Base-by-base conservation (phyloP, 352 stramenopile species). In the Pythium aquatile region DNA sequence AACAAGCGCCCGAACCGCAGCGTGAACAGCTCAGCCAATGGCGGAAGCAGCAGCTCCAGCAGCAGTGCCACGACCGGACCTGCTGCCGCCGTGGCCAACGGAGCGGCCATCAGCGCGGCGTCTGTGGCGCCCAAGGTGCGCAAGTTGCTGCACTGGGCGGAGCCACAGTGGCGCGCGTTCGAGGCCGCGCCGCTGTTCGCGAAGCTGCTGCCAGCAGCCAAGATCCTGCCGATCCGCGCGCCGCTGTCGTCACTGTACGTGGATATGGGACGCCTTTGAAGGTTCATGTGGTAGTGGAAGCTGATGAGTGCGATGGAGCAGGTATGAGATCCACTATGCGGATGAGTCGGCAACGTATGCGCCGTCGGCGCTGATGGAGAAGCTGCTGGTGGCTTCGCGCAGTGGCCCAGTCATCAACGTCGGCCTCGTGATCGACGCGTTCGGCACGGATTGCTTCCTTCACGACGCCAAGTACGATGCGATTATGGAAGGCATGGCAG, bases 291-390 rank as follows among this genome's bases (percentile, higher is more conserved):
- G 5, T 13, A 9, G 46, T 46, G 14, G 13, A 28, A 42, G 10
- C 35, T 61, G 40, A 39, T 42, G 40, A 2, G 6, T 48, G n/a
- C 59, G 20, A 14, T 46, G 46, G 37, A 11, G 5, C 59, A 93
- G 85, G 55, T 95, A 95, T 40, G 87, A 96, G 71, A 88, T 94
- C 64, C 82, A 96, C 49, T 92, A 88, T 52, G 75, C 75, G 10
- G 65, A 73, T 44, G 77, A 83, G 33, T 58, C 53, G 5, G 79
- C 76, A 39, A 83, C 73, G 63, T 84, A 87, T 48, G 69, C 84
- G 40, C 87, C 87, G 2, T 92, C 84, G 1, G 70, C 72, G 14
- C 61, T 96, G 28, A 94, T 96, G 85, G 87, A 96, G 60, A 88
- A 86, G 42, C 78, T 95, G 33, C 87, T 96, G 55, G 69, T 79